Conservation (phyloP, 2,329 filamentous ascomycete genomes). For the Cryphonectria nitschkei region DNA sequence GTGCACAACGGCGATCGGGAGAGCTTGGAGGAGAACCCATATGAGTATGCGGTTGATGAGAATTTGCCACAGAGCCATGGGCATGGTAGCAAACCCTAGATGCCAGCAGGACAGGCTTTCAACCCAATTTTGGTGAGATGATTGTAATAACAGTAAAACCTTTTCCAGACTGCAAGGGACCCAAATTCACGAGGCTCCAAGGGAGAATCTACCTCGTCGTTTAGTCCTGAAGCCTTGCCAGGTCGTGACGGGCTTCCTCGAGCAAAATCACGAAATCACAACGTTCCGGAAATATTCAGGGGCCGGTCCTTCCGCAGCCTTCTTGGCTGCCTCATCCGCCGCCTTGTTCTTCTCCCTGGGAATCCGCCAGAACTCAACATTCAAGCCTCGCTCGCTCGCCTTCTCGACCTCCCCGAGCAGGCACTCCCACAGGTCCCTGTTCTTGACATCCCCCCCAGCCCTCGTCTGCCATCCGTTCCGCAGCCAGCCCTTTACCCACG, state of each 20-base stretch:
- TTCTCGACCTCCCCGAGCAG: constrained; percentile 35
- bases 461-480: constrained; percentile 48
- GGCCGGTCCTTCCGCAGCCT: background rate
- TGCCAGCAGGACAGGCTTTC: background rate
- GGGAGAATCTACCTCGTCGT: background rate
- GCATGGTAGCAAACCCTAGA: background rate
- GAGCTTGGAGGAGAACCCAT: constrained; percentile 3
- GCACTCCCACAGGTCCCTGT: constrained; percentile 56
- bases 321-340: constrained; percentile 18
- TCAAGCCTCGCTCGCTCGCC: background rate
- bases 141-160: background rate
- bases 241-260: too few species aligned
- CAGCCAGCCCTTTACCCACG: constrained; percentile 49
- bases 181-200: background rate
- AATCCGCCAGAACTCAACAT: constrained; percentile 12
- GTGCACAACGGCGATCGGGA: constrained; percentile 4
- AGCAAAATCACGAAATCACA: too few species aligned
- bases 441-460: constrained; percentile 45
- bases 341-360: background rate
- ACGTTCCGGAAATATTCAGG: background rate
- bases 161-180: background rate
- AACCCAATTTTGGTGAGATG: background rate
- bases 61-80: background rate
- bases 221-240: too few species aligned
- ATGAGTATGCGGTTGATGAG: constrained; percentile 1